These are phyloP conservation scores for Vigna angularis DNA, from an alignment of 306 rosid species.

Conservation along the genomic window DNA sequence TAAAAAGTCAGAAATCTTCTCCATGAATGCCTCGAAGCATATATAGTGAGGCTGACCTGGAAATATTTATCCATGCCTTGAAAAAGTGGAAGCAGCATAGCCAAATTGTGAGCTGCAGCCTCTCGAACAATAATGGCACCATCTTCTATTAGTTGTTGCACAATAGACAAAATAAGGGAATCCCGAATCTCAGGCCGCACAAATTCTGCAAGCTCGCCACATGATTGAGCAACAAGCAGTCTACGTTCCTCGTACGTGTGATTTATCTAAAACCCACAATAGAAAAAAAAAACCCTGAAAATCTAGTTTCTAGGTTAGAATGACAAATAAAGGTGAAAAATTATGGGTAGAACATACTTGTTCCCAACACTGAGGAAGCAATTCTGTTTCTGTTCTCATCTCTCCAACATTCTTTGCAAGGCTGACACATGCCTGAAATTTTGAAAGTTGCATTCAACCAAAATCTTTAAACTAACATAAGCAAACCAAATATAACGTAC, in stretches of 20 bases:
- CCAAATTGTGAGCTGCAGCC: conserved; percentile 93
- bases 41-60: conserved; percentile 99
- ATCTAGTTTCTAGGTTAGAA: conserved; percentile 28
- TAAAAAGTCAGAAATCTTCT: conserved; percentile 96
- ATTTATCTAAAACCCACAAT: conserved; percentile 66
- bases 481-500: conserved; percentile 58
- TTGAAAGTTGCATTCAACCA: conserved; percentile 35
- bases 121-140: conserved; percentile 93
- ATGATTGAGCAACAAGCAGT: conserved; percentile 96
- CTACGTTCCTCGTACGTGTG: conserved; percentile 98
- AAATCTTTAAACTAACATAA: conserved; percentile 10
- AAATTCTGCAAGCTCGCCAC: conserved; percentile 90
- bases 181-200: conserved; percentile 93
- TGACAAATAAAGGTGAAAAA: conserved; percentile 31
- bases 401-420: conserved; percentile 95
- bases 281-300: conserved; percentile 33
- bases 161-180: conserved; percentile 92
- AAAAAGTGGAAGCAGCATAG: conserved; percentile 93
- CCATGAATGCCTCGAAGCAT: conserved; percentile 99
- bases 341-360: conserved; percentile 62
- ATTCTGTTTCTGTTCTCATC: conserved; percentile 98
- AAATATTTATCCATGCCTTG: conserved; percentile 93
- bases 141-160: conserved; percentile 92
- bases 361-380: conserved; percentile 99
- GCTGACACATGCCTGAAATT: conserved; percentile 86